A percentile compares a stretch with the other conserved stretches of the same genome.
Conservation (phyloP, 768 basidiomycete species). For the Mrakia gelida region DNA sequence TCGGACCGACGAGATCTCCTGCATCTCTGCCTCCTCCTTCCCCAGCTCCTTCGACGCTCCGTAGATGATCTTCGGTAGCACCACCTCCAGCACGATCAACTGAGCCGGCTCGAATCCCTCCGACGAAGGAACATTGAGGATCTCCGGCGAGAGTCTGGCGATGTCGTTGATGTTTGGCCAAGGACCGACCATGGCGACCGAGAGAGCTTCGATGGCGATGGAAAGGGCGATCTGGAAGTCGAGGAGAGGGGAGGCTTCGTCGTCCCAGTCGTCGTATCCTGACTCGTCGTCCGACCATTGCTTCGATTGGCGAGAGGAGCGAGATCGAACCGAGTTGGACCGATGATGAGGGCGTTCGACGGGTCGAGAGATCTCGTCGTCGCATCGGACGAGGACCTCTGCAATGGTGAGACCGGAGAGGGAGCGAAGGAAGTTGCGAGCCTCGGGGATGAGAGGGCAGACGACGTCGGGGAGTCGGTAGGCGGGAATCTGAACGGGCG, state of each 20-base stretch:
- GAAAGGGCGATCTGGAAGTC: slow-evolving; percentile 43
- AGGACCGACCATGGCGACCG: slow-evolving; percentile 36
- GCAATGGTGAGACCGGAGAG: slow-evolving; percentile 39
- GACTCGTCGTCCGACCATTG: slow-evolving; percentile 26
- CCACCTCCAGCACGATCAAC: slow-evolving; percentile 42
- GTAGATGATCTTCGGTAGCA: slow-evolving; percentile 25
- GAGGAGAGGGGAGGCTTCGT: slow-evolving; percentile 36
- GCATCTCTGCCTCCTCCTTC: slow-evolving; percentile 34
- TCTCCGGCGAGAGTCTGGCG: slow-evolving; percentile 42
- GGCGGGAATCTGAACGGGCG: slow-evolving; percentile 40
- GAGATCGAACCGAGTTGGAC: not conserved
- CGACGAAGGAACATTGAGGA: slow-evolving; percentile 42
- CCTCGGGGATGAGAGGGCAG: slow-evolving; percentile 37
- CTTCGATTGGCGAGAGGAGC: slow-evolving; percentile 26
- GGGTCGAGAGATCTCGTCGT: slow-evolving; percentile 38
- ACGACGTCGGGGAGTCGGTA: slow-evolving; percentile 45
- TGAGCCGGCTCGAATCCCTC: slow-evolving; percentile 41
- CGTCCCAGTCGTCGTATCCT: slow-evolving; percentile 33
- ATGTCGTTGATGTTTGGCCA: slow-evolving; percentile 41
- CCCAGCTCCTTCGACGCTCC: not conserved
- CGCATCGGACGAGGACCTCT: slow-evolving; percentile 38
- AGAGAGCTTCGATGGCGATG: slow-evolving; percentile 44
- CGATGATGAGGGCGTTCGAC: slow-evolving; percentile 22
- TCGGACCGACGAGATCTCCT: not conserved
- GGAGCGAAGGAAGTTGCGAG: slow-evolving; percentile 40